Base-by-base conservation (phyloP, 108 stramenopile genomes). In the Fistulifera solaris region DNA sequence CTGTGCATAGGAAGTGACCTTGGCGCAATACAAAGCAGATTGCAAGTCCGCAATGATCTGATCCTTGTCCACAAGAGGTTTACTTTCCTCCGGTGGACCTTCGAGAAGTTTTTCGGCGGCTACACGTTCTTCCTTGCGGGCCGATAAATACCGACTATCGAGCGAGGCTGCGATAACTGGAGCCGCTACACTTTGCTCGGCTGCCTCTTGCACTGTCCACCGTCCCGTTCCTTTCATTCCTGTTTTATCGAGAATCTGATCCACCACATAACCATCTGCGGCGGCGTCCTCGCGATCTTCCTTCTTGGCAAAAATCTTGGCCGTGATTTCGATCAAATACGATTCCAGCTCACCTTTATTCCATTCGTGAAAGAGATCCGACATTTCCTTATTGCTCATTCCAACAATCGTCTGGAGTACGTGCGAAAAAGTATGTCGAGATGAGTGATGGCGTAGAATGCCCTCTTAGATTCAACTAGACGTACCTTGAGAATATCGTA, bases 191-290 rank as follows among this genome's bases (percentile, higher is more conserved):
- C 74, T 76, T 45, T 86, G 81, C 65, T 98, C 97, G 27, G 98
- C 98, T n/a, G 95, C 96, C 54, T 97, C 96, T 66, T 98, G 94
- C 16, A 99, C 83, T 13, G 98, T 99, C 98, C 96, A 98, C 15
- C 94, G 77, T 14, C 98, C 98, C 0, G 98, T 99, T 41, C 98
- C 98, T 70, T 99, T 99, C 94, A 95, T 97, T 1, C 98, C 98
- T 25, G 96, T 96, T 71, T 95, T 95, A 67, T 99, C 98, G 16
- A 98, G 76, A 60, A 99, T 74, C 54, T 91, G 78, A 47, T 96
- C 92, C 0, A 95, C 81, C 44, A 90, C 85, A 35, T 83, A 68
- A 6, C 71, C 80, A 19, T 68, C 73, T 17, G 77, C 80, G 27
- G 70, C 54, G 48, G 87, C 78, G 54, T 82, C 83, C 67, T 87